Percentiles rank a stretch among this genome's conserved stretches.
These are phyloP conservation scores for Lasiodiplodia theobromae DNA, from an alignment of 2,329 filamentous ascomycete species.

Conservation along the genomic window DNA sequence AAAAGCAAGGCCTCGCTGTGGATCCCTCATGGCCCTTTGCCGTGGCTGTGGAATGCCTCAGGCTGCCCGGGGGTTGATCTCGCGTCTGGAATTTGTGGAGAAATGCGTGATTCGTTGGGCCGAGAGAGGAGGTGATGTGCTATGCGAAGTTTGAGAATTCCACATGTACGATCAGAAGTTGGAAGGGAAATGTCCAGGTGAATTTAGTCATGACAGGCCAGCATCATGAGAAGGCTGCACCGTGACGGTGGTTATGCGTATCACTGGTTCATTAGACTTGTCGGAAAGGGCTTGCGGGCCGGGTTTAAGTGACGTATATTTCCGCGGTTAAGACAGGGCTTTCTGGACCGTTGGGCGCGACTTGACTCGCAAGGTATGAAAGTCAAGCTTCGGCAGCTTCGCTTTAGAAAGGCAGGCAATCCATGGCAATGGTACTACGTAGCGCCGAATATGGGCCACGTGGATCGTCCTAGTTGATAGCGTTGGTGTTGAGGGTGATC, in stretches of 20 bases:
- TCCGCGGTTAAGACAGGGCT: slow-evolving; percentile 4
- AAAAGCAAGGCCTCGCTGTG: background rate
- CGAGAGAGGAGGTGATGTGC: background rate
- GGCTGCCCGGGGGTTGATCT: background rate
- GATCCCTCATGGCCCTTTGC: background rate
- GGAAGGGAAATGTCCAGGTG: background rate
- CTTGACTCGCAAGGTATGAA: slow-evolving; percentile 7
- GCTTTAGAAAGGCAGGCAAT: background rate
- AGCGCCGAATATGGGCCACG: slow-evolving; percentile 4
- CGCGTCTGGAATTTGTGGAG: slow-evolving; percentile 11
- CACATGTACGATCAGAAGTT: background rate
- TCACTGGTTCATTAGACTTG: background rate
- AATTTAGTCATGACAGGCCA: background rate
- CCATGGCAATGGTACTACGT: slow-evolving; percentile 11
- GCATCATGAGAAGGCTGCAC: background rate
- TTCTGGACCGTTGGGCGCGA: slow-evolving; percentile 14
- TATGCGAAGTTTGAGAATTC: no score
- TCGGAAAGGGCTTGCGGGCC: background rate
- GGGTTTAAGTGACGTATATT: slow-evolving; percentile 4
- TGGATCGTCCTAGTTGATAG: background rate
- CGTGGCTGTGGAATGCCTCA: slow-evolving; percentile 7
- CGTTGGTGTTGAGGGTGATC: background rate
- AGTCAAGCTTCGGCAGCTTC: slow-evolving; percentile 12
- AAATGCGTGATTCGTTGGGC: background rate
- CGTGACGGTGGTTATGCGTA: background rate